Conservation (phyloP, 2,329 filamentous ascomycete species). For the Diaporthe sp. region DNA sequence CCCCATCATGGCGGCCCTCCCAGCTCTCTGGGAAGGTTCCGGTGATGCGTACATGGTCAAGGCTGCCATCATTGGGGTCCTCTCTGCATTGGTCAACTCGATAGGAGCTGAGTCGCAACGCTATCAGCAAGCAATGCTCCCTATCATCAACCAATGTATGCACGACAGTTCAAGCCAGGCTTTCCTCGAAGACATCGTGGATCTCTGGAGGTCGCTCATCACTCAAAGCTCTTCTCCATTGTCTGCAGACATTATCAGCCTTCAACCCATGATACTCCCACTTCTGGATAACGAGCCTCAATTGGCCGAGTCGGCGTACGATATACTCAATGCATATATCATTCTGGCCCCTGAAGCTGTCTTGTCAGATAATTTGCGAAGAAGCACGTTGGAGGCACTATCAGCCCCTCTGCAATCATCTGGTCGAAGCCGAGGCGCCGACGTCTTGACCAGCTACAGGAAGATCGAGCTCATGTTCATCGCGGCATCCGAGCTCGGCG, state of each 20-base stretch:
- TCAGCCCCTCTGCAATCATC: conserved; percentile 46
- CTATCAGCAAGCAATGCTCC: conserved; percentile 85
- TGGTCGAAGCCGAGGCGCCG: conserved; percentile 34
- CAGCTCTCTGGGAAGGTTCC: conserved; percentile 86
- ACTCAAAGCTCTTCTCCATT: conserved; percentile 74
- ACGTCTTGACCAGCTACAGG: conserved; percentile 61
- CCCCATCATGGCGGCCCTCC: conserved; percentile 84
- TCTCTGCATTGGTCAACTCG: conserved; percentile 86
- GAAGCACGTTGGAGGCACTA: conserved; percentile 63
- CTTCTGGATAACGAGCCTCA: conserved; percentile 77
- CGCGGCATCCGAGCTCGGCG: conserved; percentile 73
- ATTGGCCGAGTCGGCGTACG: conserved; percentile 72
- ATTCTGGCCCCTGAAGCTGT: conserved; percentile 78
- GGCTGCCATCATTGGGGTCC: conserved; percentile 89
- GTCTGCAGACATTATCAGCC: conserved; percentile 71
- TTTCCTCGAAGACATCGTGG: conserved; percentile 92
- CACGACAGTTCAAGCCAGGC: conserved; percentile 68
- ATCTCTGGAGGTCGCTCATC: conserved; percentile 86
- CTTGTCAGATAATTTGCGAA: conserved; percentile 68
- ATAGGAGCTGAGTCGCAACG: conserved; percentile 83
- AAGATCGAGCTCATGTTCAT: conserved; percentile 77
- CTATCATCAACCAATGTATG: conserved; percentile 70
- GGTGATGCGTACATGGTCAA: conserved; percentile 90
- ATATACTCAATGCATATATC: conserved; percentile 79
- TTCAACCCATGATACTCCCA: conserved; percentile 75